Evolutionary conservation across 495 filamentous ascomycete species (phyloP).

Genomic region (Aspergillus affinis): DNA sequence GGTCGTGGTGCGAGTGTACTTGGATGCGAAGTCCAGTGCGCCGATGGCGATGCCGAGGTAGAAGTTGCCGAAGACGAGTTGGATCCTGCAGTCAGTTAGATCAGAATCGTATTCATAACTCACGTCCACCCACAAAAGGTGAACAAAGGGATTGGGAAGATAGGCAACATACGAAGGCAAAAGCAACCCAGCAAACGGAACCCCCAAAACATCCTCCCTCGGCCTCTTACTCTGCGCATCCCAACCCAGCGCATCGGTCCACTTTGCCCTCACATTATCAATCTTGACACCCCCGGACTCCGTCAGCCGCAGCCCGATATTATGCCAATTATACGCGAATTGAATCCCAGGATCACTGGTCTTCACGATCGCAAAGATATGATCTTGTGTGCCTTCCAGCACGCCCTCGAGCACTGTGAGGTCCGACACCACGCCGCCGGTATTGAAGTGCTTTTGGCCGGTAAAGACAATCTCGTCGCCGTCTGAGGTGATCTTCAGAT

Average conservation of each 20-base stretch:
- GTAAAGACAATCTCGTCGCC: conserved; percentile 55
- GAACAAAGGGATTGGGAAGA: no score
- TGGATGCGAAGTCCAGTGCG: conserved; percentile 45
- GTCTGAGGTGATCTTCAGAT: conserved; percentile 52
- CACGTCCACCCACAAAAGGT: no score
- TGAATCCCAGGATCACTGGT: conserved; percentile 54
- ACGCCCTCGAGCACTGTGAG: conserved; percentile 63
- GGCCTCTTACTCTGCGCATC: conserved; percentile 44
- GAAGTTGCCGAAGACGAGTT: conserved; percentile 62
- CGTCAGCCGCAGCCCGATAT: conserved; percentile 58
- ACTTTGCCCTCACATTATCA: conserved; percentile 51
- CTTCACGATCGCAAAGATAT: conserved; percentile 57
- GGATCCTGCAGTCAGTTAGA: conserved; percentile 36
- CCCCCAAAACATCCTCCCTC: conserved; percentile 40
- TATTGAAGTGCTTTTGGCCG: conserved; percentile 62
- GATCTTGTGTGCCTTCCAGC: conserved; percentile 50
- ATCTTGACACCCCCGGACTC: conserved; percentile 60
- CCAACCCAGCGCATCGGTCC: conserved; percentile 61
- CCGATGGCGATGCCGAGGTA: conserved; percentile 61
- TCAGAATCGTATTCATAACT: no score
- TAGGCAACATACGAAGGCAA: conserved; percentile 50
- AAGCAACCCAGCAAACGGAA: conserved; percentile 51
- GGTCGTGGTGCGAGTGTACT: conserved; percentile 51
- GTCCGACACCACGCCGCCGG: conserved; percentile 60
- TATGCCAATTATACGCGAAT: conserved; percentile 62